phyloP scores from a whole-genome alignment of 805 yeast genomes.

The Pichia exigua region DNA sequence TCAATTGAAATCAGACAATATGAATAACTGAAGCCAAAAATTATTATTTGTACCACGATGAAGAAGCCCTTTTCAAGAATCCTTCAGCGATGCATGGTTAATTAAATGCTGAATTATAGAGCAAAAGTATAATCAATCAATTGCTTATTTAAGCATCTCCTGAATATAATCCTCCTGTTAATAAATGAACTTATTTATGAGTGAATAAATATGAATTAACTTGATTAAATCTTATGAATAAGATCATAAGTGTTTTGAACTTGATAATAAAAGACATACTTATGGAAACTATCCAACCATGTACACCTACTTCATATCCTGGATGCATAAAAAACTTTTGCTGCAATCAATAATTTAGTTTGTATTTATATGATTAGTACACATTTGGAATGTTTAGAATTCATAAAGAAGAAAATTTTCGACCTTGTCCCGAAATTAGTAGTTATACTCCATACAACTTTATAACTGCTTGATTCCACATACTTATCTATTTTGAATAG shows the following conservation, averaged over 20 bases:
- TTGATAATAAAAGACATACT: background rate
- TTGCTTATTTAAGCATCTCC: background rate
- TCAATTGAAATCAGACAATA: slow-evolving; percentile 3
- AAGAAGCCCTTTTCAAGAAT: background rate
- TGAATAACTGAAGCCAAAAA: too few species aligned
- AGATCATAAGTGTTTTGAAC: too few species aligned
- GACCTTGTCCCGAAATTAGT: slow-evolving; percentile 11
- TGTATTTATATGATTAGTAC: too few species aligned
- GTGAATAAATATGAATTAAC: background rate
- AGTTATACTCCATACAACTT: slow-evolving; percentile 8
- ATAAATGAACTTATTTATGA: slow-evolving; percentile 3
- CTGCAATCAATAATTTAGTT: too few species aligned
- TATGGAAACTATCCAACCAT: too few species aligned
- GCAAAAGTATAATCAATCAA: background rate
- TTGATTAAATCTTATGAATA: background rate
- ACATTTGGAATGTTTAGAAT: slow-evolving; percentile 9
- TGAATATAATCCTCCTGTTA: background rate
- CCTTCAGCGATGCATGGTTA: background rate
- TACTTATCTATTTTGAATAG: slow-evolving; percentile 10
- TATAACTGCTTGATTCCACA: slow-evolving; percentile 6
- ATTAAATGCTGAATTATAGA: background rate
- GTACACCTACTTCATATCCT: too few species aligned
- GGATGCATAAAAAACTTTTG: too few species aligned
- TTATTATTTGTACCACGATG: background rate
- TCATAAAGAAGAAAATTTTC: slow-evolving; percentile 7